Evolutionary conservation across 2,329 filamentous ascomycete species (phyloP), one percentile per base, ranked within the genome.

Genomic region (Aspergillus pseudoviridinutans): DNA sequence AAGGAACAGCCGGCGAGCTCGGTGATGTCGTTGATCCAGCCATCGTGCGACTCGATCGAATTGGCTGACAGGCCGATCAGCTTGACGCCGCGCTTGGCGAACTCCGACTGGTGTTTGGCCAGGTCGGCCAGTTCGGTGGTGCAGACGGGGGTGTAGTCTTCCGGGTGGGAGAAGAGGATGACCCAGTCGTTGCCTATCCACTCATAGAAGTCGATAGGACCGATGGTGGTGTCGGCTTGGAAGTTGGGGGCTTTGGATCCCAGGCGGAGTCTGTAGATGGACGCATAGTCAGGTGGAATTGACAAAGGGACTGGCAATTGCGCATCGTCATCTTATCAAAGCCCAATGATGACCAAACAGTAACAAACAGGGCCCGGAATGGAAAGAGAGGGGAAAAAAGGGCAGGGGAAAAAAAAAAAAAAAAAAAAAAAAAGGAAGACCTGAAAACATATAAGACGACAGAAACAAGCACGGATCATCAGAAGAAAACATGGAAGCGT

Each of bases 91-190:
- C 92, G 88, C 81, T 89, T 91, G 73, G 86, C 83, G 80, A 97
- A 97, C 79, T 97, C 92, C 68, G 87, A 86, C 81, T 91, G 87
- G 63, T 96, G 85, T 80, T 93, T 94, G 70, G 92, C 90, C 71
- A 97, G 96, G 64, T 92, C 92, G 65, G 92, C 92, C 62, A 97
- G 88, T 82, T 97, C 92, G 57, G 92, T 97, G 69, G 92, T 97
- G 83, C 92, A 97, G 61, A 96, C 92, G 62, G 92, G 92, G 6
- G 92, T 97, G 82, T 90, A 97, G 79, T 97, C 92, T 68, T 75
- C 74, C 68, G 87, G 86, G 77, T 89, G 86, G 49, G 86, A 88
- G 81, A 89, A 89, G 64, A 89, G 81, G 61, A 89, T 80, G 60
- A 86, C 84, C 86, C 86, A 89, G 66, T 81, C 85, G 78, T 87